Base-by-base conservation (phyloP, 257 asterid genomes). In the Buddleja alternifolia region DNA sequence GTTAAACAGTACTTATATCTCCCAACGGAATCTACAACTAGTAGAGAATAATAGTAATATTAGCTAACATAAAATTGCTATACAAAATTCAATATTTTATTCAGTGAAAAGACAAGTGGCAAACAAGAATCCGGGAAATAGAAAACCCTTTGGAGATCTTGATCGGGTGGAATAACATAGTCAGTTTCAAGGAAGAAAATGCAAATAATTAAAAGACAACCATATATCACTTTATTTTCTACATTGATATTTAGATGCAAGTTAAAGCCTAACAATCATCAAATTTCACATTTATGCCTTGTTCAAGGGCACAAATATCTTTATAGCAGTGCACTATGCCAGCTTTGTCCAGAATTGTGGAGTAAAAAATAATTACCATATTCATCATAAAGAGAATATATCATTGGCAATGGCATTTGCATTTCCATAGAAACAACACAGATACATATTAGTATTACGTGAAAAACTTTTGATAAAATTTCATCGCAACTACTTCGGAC, bases 11-110 rank as follows among this genome's bases (percentile, higher is more conserved):
- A 71, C 19, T 40, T 52, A 32, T 36, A 54, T 63, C 20, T 20
- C 39, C 17, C 8, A 52, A 2, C 7, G 62, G 15, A 52, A n/a
- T 48, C 3, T 57, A 63, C 32, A 67, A 40, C 60, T 46, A 50
- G 40, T 63, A 46, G 3, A 9, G 40, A 57, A 58, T 40, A 72
- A 58, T 40, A 72, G 54, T 17, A 32, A 67, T 25, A 57, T 29
- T 69, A 4, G 50, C 52, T 10, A 17, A 6, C 5, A 57, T 45
- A 24, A 54, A 56, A 65, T n/a, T 73, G 41, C 75, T 57, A 45
- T 54, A 36, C 34, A 1, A 29, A 29, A 29, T n/a, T n/a, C n/a
- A 29, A 29, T 29, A 5, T 29, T 29, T 29, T 29, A 29, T 29
- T 29, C 34, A 29, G 5, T 5, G 34, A 29, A 34, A 50, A 58